Evolutionary conservation across 1,284 basidiomycete species (phyloP).

Genomic region (Lignosus rhinocerotis): DNA sequence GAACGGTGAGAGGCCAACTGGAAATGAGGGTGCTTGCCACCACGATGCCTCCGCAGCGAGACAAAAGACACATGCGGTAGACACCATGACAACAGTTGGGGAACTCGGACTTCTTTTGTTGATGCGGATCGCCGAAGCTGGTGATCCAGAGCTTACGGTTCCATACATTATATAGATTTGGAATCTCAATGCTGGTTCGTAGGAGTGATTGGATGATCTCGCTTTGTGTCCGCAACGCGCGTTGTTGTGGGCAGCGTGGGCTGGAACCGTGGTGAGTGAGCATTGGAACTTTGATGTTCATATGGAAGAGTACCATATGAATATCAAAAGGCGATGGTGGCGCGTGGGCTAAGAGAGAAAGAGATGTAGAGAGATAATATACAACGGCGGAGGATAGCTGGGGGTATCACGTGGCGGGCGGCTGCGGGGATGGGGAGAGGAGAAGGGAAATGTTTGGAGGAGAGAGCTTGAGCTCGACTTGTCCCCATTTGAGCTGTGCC

Average conservation of each 20-base stretch:
- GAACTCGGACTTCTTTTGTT: neutral
- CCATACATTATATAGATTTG: too few relatives aligned
- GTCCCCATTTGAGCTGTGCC: slow-evolving; percentile 1
- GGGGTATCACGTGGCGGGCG: slow-evolving; percentile 13
- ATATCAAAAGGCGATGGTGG: too few relatives aligned
- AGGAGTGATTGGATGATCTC: slow-evolving; percentile 2
- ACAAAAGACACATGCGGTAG: neutral
- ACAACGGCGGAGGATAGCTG: neutral
- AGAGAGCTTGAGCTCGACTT: neutral
- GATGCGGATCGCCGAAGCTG: neutral
- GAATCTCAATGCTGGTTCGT: too few relatives aligned
- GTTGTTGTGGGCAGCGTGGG: neutral
- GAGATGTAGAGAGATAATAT: too few relatives aligned
- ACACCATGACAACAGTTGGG: slow-evolving; percentile 6
- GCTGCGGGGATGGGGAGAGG: neutral
- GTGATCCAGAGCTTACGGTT: neutral
- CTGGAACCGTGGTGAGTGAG: too few relatives aligned
- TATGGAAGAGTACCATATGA: neutral
- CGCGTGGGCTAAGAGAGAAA: too few relatives aligned
- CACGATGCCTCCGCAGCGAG: neutral
- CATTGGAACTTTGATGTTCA: neutral
- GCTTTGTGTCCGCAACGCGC: neutral
- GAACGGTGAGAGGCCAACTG: too few relatives aligned
- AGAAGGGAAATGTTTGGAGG: neutral
- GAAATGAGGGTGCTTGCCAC: neutral